Percentiles rank a stretch among this genome's conserved stretches.
phyloP scores from a whole-genome alignment of 345 rosid genomes.

The Mallotus nudiflorus region DNA sequence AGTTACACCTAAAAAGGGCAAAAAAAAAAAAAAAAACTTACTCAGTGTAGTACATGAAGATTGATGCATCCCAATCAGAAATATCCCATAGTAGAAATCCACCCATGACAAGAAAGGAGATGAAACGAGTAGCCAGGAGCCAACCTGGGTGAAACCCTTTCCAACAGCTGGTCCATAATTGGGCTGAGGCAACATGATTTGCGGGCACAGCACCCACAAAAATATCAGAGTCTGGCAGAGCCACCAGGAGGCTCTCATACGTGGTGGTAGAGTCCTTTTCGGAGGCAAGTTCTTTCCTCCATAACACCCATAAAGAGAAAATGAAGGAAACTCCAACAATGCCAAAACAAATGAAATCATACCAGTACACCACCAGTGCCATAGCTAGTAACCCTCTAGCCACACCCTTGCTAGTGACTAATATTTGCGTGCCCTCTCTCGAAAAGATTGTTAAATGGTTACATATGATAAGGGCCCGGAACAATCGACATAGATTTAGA shows the following conservation, averaged over 20 bases:
- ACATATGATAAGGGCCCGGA: neutral
- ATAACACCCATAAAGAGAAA: conserved; percentile 58
- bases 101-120: conserved; percentile 59
- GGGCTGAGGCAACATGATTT: conserved; percentile 48
- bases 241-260: conserved; percentile 47
- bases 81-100: conserved; percentile 64
- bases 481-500: neutral
- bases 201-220: conserved; percentile 27
- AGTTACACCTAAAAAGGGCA: neutral
- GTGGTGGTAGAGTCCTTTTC: conserved; percentile 27
- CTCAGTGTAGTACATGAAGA: conserved; percentile 87
- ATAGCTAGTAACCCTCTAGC: conserved; percentile 19
- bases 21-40: conserved; percentile 25
- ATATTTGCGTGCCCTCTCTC: no score
- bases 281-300: conserved; percentile 48
- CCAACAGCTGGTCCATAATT: conserved; percentile 85
- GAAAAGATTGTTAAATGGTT: no score
- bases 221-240: conserved; percentile 34
- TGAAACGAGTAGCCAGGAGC: conserved; percentile 67
- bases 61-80: conserved; percentile 45
- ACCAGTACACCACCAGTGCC: conserved; percentile 67
- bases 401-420: no score
- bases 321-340: conserved; percentile 55
- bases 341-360: conserved; percentile 74
- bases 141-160: conserved; percentile 74